phyloP scores from a whole-genome alignment of 768 basidiomycete genomes.

The Auricularia sp. region DNA sequence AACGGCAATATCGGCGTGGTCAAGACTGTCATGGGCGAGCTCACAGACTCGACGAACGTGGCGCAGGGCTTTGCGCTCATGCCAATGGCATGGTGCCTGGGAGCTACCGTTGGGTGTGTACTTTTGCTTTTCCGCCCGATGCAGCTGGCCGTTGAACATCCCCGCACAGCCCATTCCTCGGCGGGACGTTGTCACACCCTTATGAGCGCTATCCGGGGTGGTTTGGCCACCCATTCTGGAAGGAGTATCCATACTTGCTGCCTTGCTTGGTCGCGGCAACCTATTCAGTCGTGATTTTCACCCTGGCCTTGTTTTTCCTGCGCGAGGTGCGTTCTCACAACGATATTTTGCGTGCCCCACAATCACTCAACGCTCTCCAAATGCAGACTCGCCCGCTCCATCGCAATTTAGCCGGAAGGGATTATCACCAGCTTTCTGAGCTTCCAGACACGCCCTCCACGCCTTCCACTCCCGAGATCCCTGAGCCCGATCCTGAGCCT shows the following conservation, averaged over 20 bases:
- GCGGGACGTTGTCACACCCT: constrained; percentile 56
- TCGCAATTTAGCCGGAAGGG: background rate
- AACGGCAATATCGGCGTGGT: constrained; percentile 12
- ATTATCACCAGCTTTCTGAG: background rate
- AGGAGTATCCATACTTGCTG: constrained; percentile 62
- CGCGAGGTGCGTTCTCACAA: constrained; percentile 35
- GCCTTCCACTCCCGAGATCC: background rate
- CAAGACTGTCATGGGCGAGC: constrained; percentile 41
- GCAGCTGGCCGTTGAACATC: background rate
- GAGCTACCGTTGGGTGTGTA: constrained; percentile 36
- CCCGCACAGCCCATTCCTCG: constrained; percentile 47
- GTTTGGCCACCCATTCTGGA: constrained; percentile 55
- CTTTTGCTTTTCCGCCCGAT: background rate
- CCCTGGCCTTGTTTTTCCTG: constrained; percentile 39
- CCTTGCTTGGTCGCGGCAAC: constrained; percentile 41
- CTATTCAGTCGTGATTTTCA: constrained; percentile 26
- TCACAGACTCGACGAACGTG: constrained; percentile 61
- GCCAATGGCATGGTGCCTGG: constrained; percentile 42
- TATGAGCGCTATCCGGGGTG: constrained; percentile 52
- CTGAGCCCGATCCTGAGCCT: background rate
- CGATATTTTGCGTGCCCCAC: background rate
- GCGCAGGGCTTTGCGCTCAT: constrained; percentile 58
- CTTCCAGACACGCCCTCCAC: constrained; percentile 3
- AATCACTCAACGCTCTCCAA: background rate
- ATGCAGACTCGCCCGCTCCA: background rate